Percentiles rank a stretch among this genome's conserved stretches.
Conservation (phyloP, 139 green algal genomes). For the Closterium sp. region DNA sequence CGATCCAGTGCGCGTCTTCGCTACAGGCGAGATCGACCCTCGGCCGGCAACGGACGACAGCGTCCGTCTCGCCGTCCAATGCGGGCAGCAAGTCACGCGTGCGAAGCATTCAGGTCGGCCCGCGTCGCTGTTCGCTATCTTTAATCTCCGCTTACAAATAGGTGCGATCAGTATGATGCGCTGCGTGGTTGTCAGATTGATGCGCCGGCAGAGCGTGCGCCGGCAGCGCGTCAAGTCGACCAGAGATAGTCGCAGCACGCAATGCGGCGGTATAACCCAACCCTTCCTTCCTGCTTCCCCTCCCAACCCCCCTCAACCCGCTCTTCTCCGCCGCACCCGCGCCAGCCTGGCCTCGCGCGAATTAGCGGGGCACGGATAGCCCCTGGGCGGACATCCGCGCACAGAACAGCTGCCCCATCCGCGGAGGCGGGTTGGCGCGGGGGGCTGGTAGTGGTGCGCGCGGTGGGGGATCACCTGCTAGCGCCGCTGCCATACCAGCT, state of each 20-base stretch:
- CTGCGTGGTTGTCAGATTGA: neutral
- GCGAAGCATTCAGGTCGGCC: neutral
- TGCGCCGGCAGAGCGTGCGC: neutral
- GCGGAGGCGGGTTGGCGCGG: too few species aligned
- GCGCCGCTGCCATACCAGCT: constrained; percentile 1
- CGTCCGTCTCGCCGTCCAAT: neutral
- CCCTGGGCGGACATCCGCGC: neutral
- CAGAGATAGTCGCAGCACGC: too few species aligned
- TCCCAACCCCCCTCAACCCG: too few species aligned
- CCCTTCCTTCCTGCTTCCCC: neutral
- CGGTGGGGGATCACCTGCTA: neutral
- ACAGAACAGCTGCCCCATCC: neutral
- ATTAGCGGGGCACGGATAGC: neutral
- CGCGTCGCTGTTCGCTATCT: neutral
- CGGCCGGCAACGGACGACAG: neutral
- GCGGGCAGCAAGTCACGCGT: neutral
- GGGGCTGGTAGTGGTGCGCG: neutral
- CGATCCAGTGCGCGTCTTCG: neutral
- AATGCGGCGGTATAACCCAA: too few species aligned
- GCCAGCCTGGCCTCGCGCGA: neutral
- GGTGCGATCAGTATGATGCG: too few species aligned
- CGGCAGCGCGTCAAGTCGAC: neutral
- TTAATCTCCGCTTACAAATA: too few species aligned
- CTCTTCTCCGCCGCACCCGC: neutral
- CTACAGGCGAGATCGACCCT: neutral